These are phyloP conservation scores for Climacium dendroides DNA, from an alignment of 225 moss, liverwort and hornwort genomes.

Conservation along the genomic window DNA sequence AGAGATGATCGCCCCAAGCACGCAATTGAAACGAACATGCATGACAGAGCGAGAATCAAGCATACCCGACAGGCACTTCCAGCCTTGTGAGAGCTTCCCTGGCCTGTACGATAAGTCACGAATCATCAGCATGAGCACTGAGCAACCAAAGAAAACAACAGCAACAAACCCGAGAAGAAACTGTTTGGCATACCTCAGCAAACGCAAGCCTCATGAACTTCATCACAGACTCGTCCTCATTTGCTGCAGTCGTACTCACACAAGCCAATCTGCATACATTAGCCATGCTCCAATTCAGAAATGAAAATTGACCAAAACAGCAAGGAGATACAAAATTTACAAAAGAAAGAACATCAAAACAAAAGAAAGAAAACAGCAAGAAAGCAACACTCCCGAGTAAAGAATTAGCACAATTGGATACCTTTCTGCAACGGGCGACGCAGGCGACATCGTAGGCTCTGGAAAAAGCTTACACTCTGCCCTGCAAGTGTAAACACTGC, in stretches of 20 bases:
- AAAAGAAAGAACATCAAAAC: neutral
- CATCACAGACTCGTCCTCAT: neutral
- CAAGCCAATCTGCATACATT: neutral
- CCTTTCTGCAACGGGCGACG: conserved; percentile 11
- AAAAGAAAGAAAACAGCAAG: neutral
- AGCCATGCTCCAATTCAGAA: neutral
- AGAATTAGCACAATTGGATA: neutral
- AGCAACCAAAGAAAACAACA: neutral
- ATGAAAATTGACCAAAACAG: neutral
- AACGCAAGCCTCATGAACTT: conserved; percentile 39
- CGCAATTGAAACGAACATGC: neutral
- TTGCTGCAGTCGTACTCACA: neutral
- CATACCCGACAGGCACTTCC: conserved; percentile 90
- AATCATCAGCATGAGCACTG: neutral
- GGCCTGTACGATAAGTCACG: conserved; percentile 34
- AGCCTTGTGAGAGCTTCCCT: conserved; percentile 64
- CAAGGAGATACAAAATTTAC: neutral
- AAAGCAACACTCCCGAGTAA: neutral
- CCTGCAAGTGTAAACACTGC: neutral
- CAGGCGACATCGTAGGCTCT: neutral
- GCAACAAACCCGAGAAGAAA: neutral
- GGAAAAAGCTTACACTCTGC: neutral
- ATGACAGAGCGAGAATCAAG: neutral
- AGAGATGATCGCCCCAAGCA: neutral
- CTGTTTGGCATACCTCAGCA: conserved; percentile 11